Conservation (phyloP, 2,329 filamentous ascomycete species). For the Celoporthe dispersa region DNA sequence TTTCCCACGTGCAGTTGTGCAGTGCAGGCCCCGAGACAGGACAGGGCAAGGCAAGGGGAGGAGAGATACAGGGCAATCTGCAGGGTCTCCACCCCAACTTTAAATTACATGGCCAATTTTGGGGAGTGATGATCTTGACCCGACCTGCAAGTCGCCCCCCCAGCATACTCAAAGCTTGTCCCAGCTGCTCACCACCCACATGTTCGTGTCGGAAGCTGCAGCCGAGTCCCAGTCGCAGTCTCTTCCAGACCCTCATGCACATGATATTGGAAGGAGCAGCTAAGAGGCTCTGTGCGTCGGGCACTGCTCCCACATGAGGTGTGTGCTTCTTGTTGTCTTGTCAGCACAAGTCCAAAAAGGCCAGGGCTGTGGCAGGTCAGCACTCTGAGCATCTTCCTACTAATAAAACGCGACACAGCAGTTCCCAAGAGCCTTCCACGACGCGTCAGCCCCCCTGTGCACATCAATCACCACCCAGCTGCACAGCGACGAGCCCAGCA, state of each 20-base stretch:
- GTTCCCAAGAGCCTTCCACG: neutral
- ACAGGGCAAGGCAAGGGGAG: neutral
- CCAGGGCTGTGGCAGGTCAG: neutral
- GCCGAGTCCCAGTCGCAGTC: neutral
- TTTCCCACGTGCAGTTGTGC: slow-evolving; percentile 2
- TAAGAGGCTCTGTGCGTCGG: neutral
- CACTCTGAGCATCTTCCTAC: neutral
- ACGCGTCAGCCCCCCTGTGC: neutral
- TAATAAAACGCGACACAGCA: neutral
- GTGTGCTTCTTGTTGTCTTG: neutral
- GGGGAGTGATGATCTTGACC: neutral
- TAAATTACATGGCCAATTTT: slow-evolving; percentile 4
- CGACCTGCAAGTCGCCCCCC: neutral
- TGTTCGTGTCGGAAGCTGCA: slow-evolving; percentile 1
- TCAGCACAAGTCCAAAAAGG: neutral
- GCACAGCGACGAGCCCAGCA: neutral
- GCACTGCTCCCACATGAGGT: neutral
- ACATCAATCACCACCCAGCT: neutral
- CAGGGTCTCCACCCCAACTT: slow-evolving; percentile 11
- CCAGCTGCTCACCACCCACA: neutral
- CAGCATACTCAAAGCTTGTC: neutral
- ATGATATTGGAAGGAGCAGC: slow-evolving; percentile 5
- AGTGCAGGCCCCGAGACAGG: neutral
- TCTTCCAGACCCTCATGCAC: neutral
- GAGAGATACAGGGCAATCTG: slow-evolving; percentile 2